Base-by-base conservation (phyloP, 768 basidiomycete genomes). In the Fomitopsis pulvina region DNA sequence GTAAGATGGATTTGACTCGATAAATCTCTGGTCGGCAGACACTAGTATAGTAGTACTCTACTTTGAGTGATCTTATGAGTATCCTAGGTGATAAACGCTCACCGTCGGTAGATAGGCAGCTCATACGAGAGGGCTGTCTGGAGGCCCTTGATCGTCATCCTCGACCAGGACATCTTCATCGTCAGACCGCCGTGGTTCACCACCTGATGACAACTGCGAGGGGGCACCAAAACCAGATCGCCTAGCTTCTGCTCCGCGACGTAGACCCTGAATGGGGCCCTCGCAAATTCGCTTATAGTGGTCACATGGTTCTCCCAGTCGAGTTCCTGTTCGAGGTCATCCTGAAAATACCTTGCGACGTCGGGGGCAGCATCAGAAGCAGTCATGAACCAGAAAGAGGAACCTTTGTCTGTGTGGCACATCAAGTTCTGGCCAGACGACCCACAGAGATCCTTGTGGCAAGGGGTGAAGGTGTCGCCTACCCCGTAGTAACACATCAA, bases 301-400 rank as follows among this genome's bases (percentile, higher is more conserved):
- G 83, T 71, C 6, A 81, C 70, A 59, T 87, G 79, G 0, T 71
- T 77, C 66, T 92, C 90, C 57, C 87, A 79, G 60, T 92, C 90
- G 4, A 92, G 60, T 62, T 83, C 83, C 41, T 78, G 70, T 0
- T 67, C 63, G 24, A 85, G 65, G 3, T 76, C 73, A 14, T 60
- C 54, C 25, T 70, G 72, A 53, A 92, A 88, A 60, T 83, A 87
- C 24, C 68, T 63, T 0, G 79, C 69, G 4, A 78, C 85, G 9
- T 59, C 64, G 9, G 74, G 69, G 12, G 85, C 79, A 51, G 73
- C 76, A 0, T 77, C 71, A 24, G 79, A 72, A 52, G 74, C 69
- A 1, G 90, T 89, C 85, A 92, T 88, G 66, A 92, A 91, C 90
- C 89, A 92, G 60, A 81, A 87, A 1, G 88, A 83, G 1, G 82